A percentile compares a stretch with the other conserved stretches of the same genome.
Conservation (phyloP, 176 grass and related monocot genomes). For the Musa itinerans region DNA sequence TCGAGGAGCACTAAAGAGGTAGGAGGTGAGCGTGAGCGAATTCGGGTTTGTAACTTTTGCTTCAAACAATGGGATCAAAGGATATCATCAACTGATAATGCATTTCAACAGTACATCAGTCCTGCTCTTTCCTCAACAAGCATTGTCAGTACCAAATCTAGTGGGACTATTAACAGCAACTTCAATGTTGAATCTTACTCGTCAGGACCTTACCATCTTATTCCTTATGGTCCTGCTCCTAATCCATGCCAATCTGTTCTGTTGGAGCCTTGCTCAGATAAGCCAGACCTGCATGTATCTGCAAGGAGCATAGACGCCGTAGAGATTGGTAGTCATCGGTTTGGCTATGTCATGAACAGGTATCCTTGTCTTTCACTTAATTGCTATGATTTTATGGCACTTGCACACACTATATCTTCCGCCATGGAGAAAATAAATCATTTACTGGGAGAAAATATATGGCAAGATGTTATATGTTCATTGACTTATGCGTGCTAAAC, state of each 20-base stretch:
- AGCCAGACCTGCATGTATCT: conserved; percentile 32
- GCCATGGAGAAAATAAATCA: neutral
- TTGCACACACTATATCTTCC: conserved; percentile 1
- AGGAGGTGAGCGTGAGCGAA: conserved; percentile 21
- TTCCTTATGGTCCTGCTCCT: conserved; percentile 36
- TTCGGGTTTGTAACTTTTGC: conserved; percentile 85
- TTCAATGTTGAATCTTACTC: conserved; percentile 38
- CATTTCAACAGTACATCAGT: conserved; percentile 22
- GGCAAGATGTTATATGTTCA: neutral
- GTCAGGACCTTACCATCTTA: conserved; percentile 46
- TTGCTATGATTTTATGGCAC: conserved; percentile 10
- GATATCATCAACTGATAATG: conserved; percentile 34
- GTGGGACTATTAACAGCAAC: conserved; percentile 38
- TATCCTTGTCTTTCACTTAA: conserved; percentile 22
- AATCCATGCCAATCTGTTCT: conserved; percentile 35
- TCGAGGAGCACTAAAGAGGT: conserved; percentile 40
- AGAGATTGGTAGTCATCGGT: conserved; percentile 55
- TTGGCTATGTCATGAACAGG: conserved; percentile 65
- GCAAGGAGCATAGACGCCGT: conserved; percentile 37
- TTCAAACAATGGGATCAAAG: conserved; percentile 80
- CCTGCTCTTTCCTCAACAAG: conserved; percentile 49
- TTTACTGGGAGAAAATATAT: neutral
- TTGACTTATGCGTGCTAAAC: neutral
- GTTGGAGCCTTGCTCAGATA: conserved; percentile 34
- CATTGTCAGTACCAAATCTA: conserved; percentile 57